Evolutionary conservation across 352 stramenopile species (phyloP), one percentile per base, ranked within the genome.

Genomic region (Phytophthora agathidicida): DNA sequence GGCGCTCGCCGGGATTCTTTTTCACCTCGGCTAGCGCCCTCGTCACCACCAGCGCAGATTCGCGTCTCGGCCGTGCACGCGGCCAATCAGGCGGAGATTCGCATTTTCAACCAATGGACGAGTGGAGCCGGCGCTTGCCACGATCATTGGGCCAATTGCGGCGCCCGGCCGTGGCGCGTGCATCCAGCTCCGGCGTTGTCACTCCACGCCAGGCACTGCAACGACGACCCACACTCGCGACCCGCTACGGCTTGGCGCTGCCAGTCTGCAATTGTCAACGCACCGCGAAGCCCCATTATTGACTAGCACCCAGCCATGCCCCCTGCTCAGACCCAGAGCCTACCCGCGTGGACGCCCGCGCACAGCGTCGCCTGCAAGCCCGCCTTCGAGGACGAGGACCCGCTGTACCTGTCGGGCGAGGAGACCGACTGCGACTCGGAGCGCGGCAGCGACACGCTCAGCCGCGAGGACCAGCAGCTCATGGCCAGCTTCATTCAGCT

Each of bases 361-460:
- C 53, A 38, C 35, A 33, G 16, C 39, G 9, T 14, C 28, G 23
- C 7, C 16, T 39, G 41, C 55, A 60, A 30, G 28, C 36, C 39
- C 37, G 50, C 26, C 49, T 66, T 57, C 31, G 45, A 73, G 22
- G 51, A 73, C 26, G 60, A 71, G 28, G 55, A 85, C 31, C 68
- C 68, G 19, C 35, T 64, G 39, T 70, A 71, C 32, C 71, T 77
- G 19, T 89, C 80, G 23, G 71, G 83, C 31, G 77, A 88, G 28
- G 80, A 90, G 54, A 90, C 80, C 7, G 77, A 90, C 71, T 83
- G 71, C 60, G 80, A 90, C 51, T 86, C 77, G 46, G 77, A 88
- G 35, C 73, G 68, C 20, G 76, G 68, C 37, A 76, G 71, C 60
- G 63, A 65, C 65, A 80, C 64, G 16, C 71, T 77, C 0, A 68